Percentiles rank a stretch among this genome's conserved stretches.
These are phyloP conservation scores for Sonneratia caseolaris DNA, from an alignment of 345 rosid species.

Conservation along the genomic window DNA sequence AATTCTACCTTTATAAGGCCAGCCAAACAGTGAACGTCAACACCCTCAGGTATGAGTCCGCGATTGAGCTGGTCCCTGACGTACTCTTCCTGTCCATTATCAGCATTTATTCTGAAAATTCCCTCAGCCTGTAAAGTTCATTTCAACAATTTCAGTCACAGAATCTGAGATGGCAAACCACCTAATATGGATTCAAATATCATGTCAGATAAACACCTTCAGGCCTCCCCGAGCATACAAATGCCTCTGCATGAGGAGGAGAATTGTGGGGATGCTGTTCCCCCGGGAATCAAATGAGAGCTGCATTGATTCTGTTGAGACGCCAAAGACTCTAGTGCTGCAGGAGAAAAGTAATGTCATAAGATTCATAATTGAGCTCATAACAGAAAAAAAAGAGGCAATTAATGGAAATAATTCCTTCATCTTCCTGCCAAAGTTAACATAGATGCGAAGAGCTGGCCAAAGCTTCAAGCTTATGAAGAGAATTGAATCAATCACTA, in stretches of 20 bases:
- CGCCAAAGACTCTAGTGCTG: conserved; percentile 92
- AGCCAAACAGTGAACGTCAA: conserved; percentile 91
- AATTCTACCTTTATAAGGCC: conserved; percentile 80
- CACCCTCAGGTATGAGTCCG: conserved; percentile 64
- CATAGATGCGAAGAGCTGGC: background rate
- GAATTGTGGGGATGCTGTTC: conserved; percentile 86
- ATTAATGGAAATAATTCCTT: background rate
- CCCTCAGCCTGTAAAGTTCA: conserved; percentile 69
- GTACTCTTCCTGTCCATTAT: conserved; percentile 82
- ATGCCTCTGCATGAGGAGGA: conserved; percentile 73
- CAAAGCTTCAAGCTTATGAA: background rate
- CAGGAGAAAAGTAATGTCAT: conserved; percentile 11
- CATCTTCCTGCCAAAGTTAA: background rate
- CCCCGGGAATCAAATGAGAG: conserved; percentile 87
- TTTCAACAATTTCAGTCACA: background rate
- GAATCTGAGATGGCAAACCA: background rate
- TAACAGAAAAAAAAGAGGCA: background rate
- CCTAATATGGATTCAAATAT: background rate
- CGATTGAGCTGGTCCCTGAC: conserved; percentile 77
- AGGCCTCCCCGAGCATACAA: conserved; percentile 80
- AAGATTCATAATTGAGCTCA: background rate
- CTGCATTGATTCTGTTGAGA: conserved; percentile 96
- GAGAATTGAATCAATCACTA: background rate
- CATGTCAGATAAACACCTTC: conserved; percentile 31
- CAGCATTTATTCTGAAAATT: conserved; percentile 87